These are phyloP conservation scores for Populus hybrid DNA, from an alignment of 441 rosid genomes.

Conservation along the genomic window DNA sequence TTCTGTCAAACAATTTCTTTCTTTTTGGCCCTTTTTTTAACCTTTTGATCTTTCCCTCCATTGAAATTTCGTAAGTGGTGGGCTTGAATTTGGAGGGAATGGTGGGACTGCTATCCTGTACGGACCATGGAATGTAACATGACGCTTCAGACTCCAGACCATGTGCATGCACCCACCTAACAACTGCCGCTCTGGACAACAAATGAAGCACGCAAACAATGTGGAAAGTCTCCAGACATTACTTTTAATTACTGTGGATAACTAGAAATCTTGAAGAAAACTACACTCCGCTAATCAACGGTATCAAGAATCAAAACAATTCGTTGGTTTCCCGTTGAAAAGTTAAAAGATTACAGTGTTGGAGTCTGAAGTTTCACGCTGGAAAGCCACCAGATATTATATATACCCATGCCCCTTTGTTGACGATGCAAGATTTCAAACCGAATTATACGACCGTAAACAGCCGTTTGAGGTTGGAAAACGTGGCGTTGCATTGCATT, in stretches of 20 bases:
- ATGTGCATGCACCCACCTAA: not conserved
- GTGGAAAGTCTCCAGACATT: too few species aligned
- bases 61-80: slow-evolving; percentile 1
- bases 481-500: not conserved
- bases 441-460: too few species aligned
- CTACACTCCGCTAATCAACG: not conserved
- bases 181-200: not conserved
- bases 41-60: not conserved
- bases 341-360: not conserved
- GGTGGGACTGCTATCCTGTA: slow-evolving; percentile 1
- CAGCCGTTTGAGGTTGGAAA: too few species aligned
- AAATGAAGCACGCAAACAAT: too few species aligned
- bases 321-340: too few species aligned
- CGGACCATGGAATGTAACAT: not conserved
- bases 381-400: too few species aligned
- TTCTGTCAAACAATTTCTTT: not conserved
- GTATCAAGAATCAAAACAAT: too few species aligned
- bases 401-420: too few species aligned
- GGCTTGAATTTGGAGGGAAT: slow-evolving; percentile 18
- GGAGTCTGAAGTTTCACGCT: too few species aligned
- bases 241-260: too few species aligned
- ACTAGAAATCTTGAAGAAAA: too few species aligned
- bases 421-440: too few species aligned
- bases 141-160: not conserved
- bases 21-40: not conserved